Base-by-base conservation (phyloP, 2,329 filamentous ascomycete genomes). In the Clarireedia paspali region DNA sequence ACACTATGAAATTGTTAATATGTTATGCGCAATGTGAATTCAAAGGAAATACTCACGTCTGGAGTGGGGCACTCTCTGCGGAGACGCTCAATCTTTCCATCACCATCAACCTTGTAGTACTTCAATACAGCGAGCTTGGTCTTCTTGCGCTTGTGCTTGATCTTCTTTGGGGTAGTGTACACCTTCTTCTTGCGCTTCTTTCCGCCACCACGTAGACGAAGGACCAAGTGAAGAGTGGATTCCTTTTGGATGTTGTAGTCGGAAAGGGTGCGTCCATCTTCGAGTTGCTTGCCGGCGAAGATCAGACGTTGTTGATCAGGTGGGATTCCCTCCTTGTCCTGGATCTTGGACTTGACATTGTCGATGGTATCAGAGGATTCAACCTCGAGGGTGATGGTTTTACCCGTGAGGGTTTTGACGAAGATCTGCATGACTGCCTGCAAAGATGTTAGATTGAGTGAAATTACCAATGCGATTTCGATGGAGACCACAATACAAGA, bases 71-170 rank as follows among this genome's bases (percentile, higher is more conserved):
- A 99, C 85, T 99, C 95, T 78, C 94, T 86, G 75, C 95, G 86
- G 68, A 99, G 87, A 74, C 94, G 94, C 88, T 99, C 94, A 72
- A 99, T 97, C 88, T 97, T 97, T 79, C 95, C 94, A 73, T 99
- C 94, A 71, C 89, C 90, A 78, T 97, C 94, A 71, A 99, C 94
- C 89, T 99, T 99, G 89, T 99, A 99, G 89, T 99, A 99, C 88
- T 99, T 99, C 78, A 99, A 91, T 70, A 99, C 92, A 72, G 94
- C 94, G 77, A 99, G 82, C 88, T 99, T 99, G 86, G 89, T 96
- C 92, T 99, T 99, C 91, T 97, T 99, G 83, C 91, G 88, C 91
- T 99, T 99, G 88, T 99, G 94, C 94, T 99, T 99, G 88, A 99
- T 99, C 91, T 99, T 99, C 91, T 99, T 99, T 77, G 94, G 94